Conservation (phyloP, 345 rosid genomes). For the Aegle marmelos region DNA sequence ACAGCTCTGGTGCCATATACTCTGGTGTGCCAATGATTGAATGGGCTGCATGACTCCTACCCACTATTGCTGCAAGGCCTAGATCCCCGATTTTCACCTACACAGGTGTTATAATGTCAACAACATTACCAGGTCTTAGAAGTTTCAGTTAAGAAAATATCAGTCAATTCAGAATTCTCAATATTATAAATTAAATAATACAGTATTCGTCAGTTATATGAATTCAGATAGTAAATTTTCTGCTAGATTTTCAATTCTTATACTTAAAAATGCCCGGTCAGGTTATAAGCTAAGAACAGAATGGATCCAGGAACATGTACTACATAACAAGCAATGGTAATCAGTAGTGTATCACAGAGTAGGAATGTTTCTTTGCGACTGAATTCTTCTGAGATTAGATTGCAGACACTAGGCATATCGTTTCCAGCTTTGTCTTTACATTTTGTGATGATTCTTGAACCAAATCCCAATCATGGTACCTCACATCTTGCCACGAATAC, state of each 20-base stretch:
- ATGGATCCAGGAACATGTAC: not conserved
- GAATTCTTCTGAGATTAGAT: not conserved
- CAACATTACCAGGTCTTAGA: not conserved
- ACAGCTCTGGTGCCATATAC: constrained; percentile 72
- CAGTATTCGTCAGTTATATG: not conserved
- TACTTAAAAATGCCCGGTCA: not conserved
- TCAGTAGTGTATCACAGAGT: not conserved
- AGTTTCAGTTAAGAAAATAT: not conserved
- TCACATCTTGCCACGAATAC: not conserved
- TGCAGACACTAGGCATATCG: not conserved
- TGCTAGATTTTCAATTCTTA: not conserved
- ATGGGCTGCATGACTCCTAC: constrained; percentile 60
- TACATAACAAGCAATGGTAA: not conserved
- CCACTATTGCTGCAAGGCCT: constrained; percentile 67
- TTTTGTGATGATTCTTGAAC: not conserved
- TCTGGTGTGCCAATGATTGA: constrained; percentile 67
- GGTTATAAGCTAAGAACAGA: not conserved
- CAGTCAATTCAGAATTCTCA: not conserved
- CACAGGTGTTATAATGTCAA: not conserved
- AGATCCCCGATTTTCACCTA: constrained; percentile 74
- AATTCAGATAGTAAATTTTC: not conserved
- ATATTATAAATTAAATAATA: not conserved
- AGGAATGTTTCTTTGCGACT: not conserved
- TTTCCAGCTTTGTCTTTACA: not conserved
- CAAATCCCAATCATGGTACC: not conserved